These are phyloP conservation scores for Carallia brachiata DNA, from an alignment of 345 rosid genomes.

Conservation along the genomic window DNA sequence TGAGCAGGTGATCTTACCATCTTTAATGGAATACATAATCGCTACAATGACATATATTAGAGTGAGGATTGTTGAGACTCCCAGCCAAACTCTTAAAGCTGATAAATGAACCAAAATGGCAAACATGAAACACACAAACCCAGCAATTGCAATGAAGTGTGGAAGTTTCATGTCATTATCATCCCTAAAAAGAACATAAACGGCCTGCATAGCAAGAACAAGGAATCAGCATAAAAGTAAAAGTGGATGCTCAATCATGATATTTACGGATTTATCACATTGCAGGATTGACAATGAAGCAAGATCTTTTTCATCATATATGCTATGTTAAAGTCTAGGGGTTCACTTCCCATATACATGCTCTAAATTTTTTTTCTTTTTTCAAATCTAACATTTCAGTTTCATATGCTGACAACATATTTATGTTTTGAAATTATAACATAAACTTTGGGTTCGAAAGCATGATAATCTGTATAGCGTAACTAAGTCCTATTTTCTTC, in stretches of 20 bases:
- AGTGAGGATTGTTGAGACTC: conserved; percentile 68
- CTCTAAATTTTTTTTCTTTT: too few species aligned
- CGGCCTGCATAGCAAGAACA: conserved; percentile 42
- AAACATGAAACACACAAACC: conserved; percentile 55
- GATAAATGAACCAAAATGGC: conserved; percentile 82
- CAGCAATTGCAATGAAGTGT: conserved; percentile 49
- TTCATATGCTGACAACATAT: too few species aligned
- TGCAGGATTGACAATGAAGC: too few species aligned
- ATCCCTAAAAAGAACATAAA: conserved; percentile 48
- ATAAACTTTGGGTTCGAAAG: too few species aligned
- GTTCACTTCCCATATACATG: too few species aligned
- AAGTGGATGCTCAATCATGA: background rate
- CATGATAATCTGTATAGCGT: background rate
- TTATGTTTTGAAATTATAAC: too few species aligned
- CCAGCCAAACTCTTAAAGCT: conserved; percentile 82
- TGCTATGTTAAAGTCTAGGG: too few species aligned
- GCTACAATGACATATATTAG: conserved; percentile 60
- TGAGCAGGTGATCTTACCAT: conserved; percentile 46
- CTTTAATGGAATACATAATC: conserved; percentile 52
- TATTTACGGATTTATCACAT: too few species aligned
- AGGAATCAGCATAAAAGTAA: background rate
- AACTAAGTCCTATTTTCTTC: too few species aligned
- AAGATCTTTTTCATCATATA: too few species aligned
- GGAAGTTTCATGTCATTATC: conserved; percentile 55
- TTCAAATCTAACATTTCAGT: too few species aligned